These are phyloP conservation scores for Theobroma cacao DNA, from an alignment of 345 rosid species.

Conservation along the genomic window DNA sequence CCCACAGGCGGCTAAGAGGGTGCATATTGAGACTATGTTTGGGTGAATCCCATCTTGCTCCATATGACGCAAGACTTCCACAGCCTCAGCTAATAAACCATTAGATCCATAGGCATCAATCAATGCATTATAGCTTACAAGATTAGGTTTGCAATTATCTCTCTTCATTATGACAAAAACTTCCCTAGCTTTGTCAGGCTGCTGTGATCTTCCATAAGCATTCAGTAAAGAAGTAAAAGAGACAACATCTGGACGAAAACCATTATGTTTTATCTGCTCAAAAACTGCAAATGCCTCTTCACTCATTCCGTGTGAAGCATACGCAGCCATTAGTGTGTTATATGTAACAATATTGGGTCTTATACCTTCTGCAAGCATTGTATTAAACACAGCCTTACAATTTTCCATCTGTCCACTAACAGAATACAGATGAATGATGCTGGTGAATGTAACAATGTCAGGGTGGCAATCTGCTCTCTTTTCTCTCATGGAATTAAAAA, in stretches of 20 bases:
- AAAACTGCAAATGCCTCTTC: constrained; percentile 71
- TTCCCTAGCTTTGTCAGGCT: constrained; percentile 71
- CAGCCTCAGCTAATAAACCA: constrained; percentile 77
- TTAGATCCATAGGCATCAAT: constrained; percentile 93
- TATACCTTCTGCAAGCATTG: constrained; percentile 86
- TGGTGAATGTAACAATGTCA: constrained; percentile 80
- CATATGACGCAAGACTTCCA: constrained; percentile 70
- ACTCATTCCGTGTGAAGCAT: constrained; percentile 84
- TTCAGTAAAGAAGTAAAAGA: constrained; percentile 79
- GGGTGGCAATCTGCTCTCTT: constrained; percentile 68
- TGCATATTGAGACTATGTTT: constrained; percentile 75
- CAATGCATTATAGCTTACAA: constrained; percentile 76
- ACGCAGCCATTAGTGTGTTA: constrained; percentile 78
- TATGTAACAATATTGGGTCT: constrained; percentile 77
- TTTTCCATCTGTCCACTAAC: constrained; percentile 68
- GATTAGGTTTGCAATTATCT: constrained; percentile 64
- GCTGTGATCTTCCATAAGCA: constrained; percentile 85
- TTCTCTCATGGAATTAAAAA: constrained; percentile 83
- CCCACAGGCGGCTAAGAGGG: constrained; percentile 86
- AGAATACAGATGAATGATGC: constrained; percentile 72
- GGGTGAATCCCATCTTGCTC: constrained; percentile 71
- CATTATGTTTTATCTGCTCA: constrained; percentile 56
- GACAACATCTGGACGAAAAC: constrained; percentile 76
- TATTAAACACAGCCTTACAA: constrained; percentile 66
- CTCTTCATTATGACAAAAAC: constrained; percentile 73